Conservation (phyloP, 306 rosid genomes). For the Glycine soja region DNA sequence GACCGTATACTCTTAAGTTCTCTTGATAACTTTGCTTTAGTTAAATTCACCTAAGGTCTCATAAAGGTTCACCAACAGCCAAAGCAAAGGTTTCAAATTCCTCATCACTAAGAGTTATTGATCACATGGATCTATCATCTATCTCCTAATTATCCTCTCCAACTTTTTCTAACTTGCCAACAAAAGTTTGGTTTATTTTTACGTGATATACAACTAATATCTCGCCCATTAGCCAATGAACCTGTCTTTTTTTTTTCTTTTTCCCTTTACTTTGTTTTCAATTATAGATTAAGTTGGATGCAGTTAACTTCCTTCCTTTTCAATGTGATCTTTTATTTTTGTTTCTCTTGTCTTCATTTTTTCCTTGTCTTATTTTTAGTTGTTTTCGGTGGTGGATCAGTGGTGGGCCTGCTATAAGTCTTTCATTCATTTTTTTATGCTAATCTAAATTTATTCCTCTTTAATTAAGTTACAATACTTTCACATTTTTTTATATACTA, state of each 20-base stretch:
- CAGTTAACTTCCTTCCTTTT: slow-evolving; percentile 38
- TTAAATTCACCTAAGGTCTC: slow-evolving; percentile 49
- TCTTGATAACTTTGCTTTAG: slow-evolving; percentile 47
- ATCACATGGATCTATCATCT: slow-evolving; percentile 57
- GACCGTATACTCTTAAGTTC: slow-evolving; percentile 56
- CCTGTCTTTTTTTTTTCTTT: not conserved
- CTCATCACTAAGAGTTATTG: slow-evolving; percentile 49
- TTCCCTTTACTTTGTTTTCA: not conserved
- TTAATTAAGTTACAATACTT: not conserved
- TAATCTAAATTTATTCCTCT: not conserved
- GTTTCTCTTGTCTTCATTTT: slow-evolving; percentile 19
- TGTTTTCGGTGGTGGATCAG: not conserved
- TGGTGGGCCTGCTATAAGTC: slow-evolving; percentile 18
- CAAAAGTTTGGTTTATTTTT: slow-evolving; percentile 41
- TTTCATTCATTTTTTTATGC: not conserved
- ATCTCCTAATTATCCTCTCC: slow-evolving; percentile 43
- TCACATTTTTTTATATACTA: not conserved
- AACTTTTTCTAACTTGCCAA: slow-evolving; percentile 48
- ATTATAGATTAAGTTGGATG: slow-evolving; percentile 18
- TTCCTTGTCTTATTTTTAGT: not conserved
- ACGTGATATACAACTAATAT: slow-evolving; percentile 40
- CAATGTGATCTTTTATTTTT: slow-evolving; percentile 27
- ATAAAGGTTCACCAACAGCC: slow-evolving; percentile 54
- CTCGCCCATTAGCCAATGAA: slow-evolving; percentile 33
- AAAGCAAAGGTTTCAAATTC: slow-evolving; percentile 52